Evolutionary conservation across 2,329 filamentous ascomycete species (phyloP).

Genomic region (Calonectria fujianensis): DNA sequence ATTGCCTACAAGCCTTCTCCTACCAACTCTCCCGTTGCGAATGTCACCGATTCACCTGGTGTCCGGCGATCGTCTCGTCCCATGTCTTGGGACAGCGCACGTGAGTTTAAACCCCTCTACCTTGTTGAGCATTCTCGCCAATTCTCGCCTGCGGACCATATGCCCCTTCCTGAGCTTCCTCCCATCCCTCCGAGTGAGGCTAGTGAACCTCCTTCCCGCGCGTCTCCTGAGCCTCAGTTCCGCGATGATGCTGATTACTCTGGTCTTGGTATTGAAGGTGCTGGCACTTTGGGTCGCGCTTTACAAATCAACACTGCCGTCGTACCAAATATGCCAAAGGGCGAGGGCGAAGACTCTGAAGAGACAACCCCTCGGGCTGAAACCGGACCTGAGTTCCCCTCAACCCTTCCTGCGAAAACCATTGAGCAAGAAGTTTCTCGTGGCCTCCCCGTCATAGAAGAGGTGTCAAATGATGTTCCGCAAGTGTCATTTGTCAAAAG

Average conservation of each 20-base stretch:
- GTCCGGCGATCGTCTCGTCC: constrained; percentile 68
- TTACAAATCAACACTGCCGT: constrained; percentile 66
- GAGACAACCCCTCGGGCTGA: constrained; percentile 82
- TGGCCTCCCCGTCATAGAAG: neutral
- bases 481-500: constrained; percentile 41
- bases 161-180: constrained; percentile 70
- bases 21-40: constrained; percentile 57
- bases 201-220: constrained; percentile 61
- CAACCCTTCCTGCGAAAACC: constrained; percentile 15
- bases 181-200: constrained; percentile 69
- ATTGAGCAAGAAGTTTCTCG: constrained; percentile 27
- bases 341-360: constrained; percentile 75
- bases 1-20: constrained; percentile 64
- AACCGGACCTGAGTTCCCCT: constrained; percentile 56
- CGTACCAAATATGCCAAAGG: constrained; percentile 55
- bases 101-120: constrained; percentile 87
- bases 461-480: constrained; percentile 7
- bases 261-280: constrained; percentile 46
- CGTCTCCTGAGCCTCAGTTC: constrained; percentile 58
- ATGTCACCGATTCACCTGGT: constrained; percentile 58
- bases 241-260: constrained; percentile 56
- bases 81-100: constrained; percentile 77
- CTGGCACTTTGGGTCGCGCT: constrained; percentile 47
- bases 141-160: constrained; percentile 58
- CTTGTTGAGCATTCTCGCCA: constrained; percentile 80